Evolutionary conservation across 129 eudicot genomes (phyloP).

Genomic region (Centrapalus pauciflorus): DNA sequence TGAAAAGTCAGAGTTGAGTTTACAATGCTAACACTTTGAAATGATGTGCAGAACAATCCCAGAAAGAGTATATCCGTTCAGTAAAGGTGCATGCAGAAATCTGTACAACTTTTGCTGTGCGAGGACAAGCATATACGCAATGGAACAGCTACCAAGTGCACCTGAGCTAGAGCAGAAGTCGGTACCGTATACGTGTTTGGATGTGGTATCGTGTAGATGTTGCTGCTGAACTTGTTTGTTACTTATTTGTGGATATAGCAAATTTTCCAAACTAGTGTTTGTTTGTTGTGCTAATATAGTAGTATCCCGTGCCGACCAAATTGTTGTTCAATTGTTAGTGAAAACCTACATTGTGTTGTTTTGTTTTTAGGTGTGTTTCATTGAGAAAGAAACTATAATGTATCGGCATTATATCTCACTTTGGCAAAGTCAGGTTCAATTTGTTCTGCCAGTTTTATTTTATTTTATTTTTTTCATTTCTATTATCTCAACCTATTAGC

Average conservation of each 20-base stretch:
- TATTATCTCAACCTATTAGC: too few relatives aligned
- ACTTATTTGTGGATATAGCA: slow-evolving; percentile 13
- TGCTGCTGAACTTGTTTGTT: slow-evolving; percentile 43
- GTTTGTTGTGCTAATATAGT: slow-evolving; percentile 17
- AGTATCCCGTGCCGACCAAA: not conserved
- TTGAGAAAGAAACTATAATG: not conserved
- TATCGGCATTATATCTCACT: not conserved
- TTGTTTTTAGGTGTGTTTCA: not conserved
- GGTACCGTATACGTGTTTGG: slow-evolving; percentile 58
- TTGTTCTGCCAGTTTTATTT: too few relatives aligned
- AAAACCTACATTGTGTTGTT: too few relatives aligned
- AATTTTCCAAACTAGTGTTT: slow-evolving; percentile 11
- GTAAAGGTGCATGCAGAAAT: slow-evolving; percentile 77
- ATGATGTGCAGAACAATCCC: slow-evolving; percentile 61
- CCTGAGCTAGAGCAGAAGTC: slow-evolving; percentile 68
- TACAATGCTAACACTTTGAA: not conserved
- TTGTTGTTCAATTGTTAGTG: slow-evolving; percentile 8
- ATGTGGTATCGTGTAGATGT: slow-evolving; percentile 75
- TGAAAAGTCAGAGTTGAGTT: not conserved
- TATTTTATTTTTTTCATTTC: too few relatives aligned
- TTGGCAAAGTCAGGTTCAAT: not conserved
- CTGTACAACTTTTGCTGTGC: slow-evolving; percentile 71
- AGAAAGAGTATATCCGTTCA: slow-evolving; percentile 87
- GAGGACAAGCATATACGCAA: slow-evolving; percentile 37
- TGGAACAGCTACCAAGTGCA: slow-evolving; percentile 73